A percentile compares a stretch with the other conserved stretches of the same genome.
These are phyloP conservation scores for Crassisporium funariophilum DNA, from an alignment of 768 basidiomycete species.

Conservation along the genomic window DNA sequence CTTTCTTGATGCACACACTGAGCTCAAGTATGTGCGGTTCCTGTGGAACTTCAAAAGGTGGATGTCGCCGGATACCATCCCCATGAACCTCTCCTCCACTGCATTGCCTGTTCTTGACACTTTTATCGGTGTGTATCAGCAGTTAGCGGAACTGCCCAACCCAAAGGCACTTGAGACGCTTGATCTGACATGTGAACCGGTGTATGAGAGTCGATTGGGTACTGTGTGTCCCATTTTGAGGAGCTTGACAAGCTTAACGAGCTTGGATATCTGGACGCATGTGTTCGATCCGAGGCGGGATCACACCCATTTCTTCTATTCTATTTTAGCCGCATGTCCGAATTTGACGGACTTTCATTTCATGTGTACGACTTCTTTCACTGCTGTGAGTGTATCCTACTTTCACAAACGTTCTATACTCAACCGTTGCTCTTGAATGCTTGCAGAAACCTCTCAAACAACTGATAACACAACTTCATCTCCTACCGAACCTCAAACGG, in stretches of 20 bases:
- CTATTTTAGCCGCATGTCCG: constrained; percentile 37
- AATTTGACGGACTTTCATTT: constrained; percentile 50
- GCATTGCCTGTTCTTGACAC: constrained; percentile 38
- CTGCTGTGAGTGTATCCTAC: constrained; percentile 31
- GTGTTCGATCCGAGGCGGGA: constrained; percentile 35
- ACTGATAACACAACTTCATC: constrained; percentile 37
- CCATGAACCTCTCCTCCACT: constrained; percentile 29
- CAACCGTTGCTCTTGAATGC: not conserved
- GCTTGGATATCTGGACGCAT: constrained; percentile 52
- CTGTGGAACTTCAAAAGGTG: constrained; percentile 54
- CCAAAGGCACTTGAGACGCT: constrained; percentile 38
- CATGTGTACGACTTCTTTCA: constrained; percentile 52
- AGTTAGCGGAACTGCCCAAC: constrained; percentile 41
- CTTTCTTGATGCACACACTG: constrained; percentile 41
- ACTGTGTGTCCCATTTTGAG: constrained; percentile 36
- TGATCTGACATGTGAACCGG: constrained; percentile 52
- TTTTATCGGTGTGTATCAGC: constrained; percentile 51
- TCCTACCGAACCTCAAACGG: constrained; percentile 41
- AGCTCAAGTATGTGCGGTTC: constrained; percentile 44
- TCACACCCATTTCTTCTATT: constrained; percentile 35
- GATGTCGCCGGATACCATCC: constrained; percentile 45
- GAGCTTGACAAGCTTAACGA: constrained; percentile 38
- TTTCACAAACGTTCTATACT: not conserved
- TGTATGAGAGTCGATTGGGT: constrained; percentile 38
- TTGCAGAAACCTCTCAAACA: constrained; percentile 44